These are phyloP conservation scores for Paecilomyces sp. DNA, from an alignment of 2,329 filamentous ascomycete genomes.

Conservation along the genomic window DNA sequence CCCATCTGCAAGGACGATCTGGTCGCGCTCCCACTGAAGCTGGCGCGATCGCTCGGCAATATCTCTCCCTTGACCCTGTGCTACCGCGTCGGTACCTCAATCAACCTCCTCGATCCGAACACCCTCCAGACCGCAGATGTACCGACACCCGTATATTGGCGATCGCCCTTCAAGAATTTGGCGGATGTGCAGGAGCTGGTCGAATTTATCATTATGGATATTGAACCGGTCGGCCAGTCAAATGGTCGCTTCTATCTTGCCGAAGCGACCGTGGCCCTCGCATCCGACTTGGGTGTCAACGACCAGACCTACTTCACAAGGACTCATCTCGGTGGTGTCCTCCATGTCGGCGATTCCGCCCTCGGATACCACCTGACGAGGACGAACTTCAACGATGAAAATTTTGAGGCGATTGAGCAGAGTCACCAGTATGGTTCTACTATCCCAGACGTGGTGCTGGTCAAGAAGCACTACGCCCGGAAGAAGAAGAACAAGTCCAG, in stretches of 20 bases:
- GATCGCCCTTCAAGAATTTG: slow-evolving; percentile 74
- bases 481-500: slow-evolving; percentile 76
- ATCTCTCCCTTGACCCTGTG: slow-evolving; percentile 82
- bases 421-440: slow-evolving; percentile 67
- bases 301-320: slow-evolving; percentile 83
- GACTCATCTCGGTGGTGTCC: slow-evolving; percentile 78
- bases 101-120: slow-evolving; percentile 83
- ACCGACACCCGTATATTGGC: slow-evolving; percentile 78
- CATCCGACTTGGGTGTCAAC: slow-evolving; percentile 78
- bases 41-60: slow-evolving; percentile 82
- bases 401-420: slow-evolving; percentile 75
- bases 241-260: slow-evolving; percentile 79
- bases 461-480: slow-evolving; percentile 93
- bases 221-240: slow-evolving; percentile 67
- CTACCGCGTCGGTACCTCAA: slow-evolving; percentile 76
- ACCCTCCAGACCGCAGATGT: slow-evolving; percentile 89
- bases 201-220: slow-evolving; percentile 93
- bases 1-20: slow-evolving; percentile 97
- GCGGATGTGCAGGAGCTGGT: slow-evolving; percentile 78
- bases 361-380: slow-evolving; percentile 90
- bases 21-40: slow-evolving; percentile 81
- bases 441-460: slow-evolving; percentile 86
- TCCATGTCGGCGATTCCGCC: slow-evolving; percentile 84
- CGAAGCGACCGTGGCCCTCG: slow-evolving; percentile 80
- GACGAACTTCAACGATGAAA: slow-evolving; percentile 84